Evolutionary conservation across 495 filamentous ascomycete genomes (phyloP).

Genomic region (Podospora comata): DNA sequence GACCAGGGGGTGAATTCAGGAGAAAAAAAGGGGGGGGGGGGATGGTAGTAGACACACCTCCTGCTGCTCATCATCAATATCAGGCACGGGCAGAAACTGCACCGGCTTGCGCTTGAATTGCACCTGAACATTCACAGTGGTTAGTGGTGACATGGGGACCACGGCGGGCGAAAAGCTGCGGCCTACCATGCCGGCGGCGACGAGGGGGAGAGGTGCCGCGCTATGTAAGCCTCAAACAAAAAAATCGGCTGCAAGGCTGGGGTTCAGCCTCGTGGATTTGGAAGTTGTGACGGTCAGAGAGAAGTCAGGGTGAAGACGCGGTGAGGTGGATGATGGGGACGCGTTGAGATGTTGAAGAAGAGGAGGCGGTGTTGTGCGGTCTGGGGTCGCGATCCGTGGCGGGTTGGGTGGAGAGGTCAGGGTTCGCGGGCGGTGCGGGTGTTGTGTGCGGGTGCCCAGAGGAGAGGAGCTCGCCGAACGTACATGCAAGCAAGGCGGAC

Average conservation of each 20-base stretch:
- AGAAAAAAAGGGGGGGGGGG: not conserved
- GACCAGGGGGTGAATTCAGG: not conserved
- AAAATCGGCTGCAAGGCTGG: constrained; percentile 35
- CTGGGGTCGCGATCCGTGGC: constrained; percentile 32
- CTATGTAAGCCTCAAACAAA: constrained; percentile 25
- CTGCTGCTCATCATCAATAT: constrained; percentile 72
- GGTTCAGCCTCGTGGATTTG: not conserved
- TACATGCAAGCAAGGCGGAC: constrained; percentile 18
- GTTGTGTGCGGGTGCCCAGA: constrained; percentile 23
- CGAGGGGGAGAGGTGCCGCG: constrained; percentile 1
- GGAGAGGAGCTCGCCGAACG: constrained; percentile 14
- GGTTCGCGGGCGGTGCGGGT: constrained; percentile 17
- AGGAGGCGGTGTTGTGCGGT: constrained; percentile 29
- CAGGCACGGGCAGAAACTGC: constrained; percentile 68
- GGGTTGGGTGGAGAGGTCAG: constrained; percentile 34
- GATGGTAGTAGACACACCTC: constrained; percentile 55
- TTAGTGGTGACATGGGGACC: constrained; percentile 14
- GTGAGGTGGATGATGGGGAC: constrained; percentile 21
- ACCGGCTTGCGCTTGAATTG: constrained; percentile 96
- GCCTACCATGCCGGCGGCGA: constrained; percentile 32
- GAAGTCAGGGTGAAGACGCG: constrained; percentile 14
- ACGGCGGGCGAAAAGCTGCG: constrained; percentile 3
- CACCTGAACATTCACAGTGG: constrained; percentile 56
- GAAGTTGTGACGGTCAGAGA: constrained; percentile 14
- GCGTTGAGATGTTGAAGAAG: constrained; percentile 26